A percentile compares a stretch with the other conserved stretches of the same genome.
phyloP scores from a whole-genome alignment of 2,329 filamentous ascomycete genomes.

The Verticillium nubilum region DNA sequence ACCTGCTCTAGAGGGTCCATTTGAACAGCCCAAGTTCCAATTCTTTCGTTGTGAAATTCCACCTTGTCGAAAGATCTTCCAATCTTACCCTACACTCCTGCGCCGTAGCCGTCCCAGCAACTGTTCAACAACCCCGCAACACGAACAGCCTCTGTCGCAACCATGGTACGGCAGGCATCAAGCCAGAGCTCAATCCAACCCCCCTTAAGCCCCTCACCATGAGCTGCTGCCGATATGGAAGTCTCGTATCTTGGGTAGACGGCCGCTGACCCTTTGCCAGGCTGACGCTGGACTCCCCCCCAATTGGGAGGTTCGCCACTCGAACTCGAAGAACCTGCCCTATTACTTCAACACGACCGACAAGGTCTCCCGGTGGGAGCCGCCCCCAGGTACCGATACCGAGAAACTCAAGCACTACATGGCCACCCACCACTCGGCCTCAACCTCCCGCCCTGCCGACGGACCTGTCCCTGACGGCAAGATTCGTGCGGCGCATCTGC shows the following conservation, averaged over 20 bases:
- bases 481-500: slow-evolving; percentile 86
- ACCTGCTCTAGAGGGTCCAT: neutral
- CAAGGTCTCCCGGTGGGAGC: slow-evolving; percentile 93
- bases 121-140: neutral
- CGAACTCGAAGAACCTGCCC: slow-evolving; percentile 95
- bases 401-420: slow-evolving; percentile 94
- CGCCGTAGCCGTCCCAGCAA: neutral
- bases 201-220: neutral
- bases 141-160: neutral
- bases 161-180: slow-evolving; percentile 3
- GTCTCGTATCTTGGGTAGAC: too few species aligned
- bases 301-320: slow-evolving; percentile 94
- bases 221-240: neutral
- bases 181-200: neutral
- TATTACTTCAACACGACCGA: slow-evolving; percentile 94
- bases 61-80: neutral
- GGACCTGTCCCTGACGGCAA: slow-evolving; percentile 59
- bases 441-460: slow-evolving; percentile 29
- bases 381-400: slow-evolving; percentile 79
- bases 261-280: slow-evolving; percentile 27
- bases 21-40: neutral
- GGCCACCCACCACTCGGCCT: slow-evolving; percentile 73
- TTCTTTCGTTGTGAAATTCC: neutral
- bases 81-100: neutral
- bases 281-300: slow-evolving; percentile 75